These are phyloP conservation scores for Ophiocordyceps sinensis DNA, from an alignment of 2,329 filamentous ascomycete genomes.

Conservation along the genomic window DNA sequence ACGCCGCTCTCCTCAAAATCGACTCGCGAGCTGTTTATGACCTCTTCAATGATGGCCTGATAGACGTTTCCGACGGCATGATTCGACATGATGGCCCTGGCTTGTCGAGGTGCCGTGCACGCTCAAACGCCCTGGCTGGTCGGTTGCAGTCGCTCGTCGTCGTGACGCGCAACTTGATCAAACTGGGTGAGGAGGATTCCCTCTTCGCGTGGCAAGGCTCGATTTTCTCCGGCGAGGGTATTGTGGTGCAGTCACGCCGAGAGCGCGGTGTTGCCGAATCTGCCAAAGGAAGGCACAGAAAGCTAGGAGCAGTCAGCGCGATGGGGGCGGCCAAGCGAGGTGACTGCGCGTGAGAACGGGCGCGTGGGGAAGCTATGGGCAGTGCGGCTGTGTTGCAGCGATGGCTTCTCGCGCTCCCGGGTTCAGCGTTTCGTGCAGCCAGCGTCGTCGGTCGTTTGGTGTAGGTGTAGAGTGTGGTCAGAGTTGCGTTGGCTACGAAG, in stretches of 20 bases:
- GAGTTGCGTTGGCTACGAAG: slow-evolving; percentile 16
- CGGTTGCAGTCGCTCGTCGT: too few relatives aligned
- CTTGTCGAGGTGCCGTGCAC: neutral
- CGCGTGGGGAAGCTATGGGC: neutral
- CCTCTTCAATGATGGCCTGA: slow-evolving; percentile 62
- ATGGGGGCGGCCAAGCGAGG: too few relatives aligned
- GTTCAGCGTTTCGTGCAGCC: slow-evolving; percentile 4
- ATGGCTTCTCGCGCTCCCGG: slow-evolving; percentile 2
- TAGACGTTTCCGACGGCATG: slow-evolving; percentile 62
- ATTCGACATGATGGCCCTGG: slow-evolving; percentile 38
- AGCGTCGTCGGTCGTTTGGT: slow-evolving; percentile 9
- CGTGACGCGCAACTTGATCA: too few relatives aligned
- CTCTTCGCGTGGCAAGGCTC: too few relatives aligned
- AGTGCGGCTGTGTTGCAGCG: neutral
- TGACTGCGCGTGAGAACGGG: too few relatives aligned
- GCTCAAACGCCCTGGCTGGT: too few relatives aligned
- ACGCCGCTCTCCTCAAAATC: slow-evolving; percentile 97
- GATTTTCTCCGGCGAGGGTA: too few relatives aligned
- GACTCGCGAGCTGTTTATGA: slow-evolving; percentile 80
- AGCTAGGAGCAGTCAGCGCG: too few relatives aligned
- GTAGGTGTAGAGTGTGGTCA: slow-evolving; percentile 20
- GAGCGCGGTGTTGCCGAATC: too few relatives aligned
- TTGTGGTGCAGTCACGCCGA: too few relatives aligned
- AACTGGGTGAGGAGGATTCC: too few relatives aligned
- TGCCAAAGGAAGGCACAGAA: too few relatives aligned